Conservation (phyloP, 768 basidiomycete species). For the Tremella yokohamensis region DNA sequence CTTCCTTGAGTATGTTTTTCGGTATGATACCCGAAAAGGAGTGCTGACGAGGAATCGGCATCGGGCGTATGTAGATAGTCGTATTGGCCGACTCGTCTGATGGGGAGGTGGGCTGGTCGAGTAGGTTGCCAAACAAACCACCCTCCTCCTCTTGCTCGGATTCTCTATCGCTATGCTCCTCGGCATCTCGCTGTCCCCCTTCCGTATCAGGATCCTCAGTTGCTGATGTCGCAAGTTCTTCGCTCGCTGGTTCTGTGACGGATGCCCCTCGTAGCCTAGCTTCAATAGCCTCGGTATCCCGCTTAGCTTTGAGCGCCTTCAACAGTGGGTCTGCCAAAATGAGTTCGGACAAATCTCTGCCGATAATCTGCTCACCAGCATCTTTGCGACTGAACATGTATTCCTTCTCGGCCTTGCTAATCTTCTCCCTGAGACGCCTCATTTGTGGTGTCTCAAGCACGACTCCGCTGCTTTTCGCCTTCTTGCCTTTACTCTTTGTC, state of each 20-base stretch:
- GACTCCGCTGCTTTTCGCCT: slow-evolving; percentile 28
- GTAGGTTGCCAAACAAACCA: slow-evolving; percentile 68
- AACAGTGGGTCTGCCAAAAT: slow-evolving; percentile 28
- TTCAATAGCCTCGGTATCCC: slow-evolving; percentile 34
- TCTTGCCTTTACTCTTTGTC: slow-evolving; percentile 27
- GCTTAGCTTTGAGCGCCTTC: slow-evolving; percentile 27
- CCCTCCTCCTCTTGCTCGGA: slow-evolving; percentile 43
- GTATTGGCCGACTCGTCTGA: slow-evolving; percentile 53
- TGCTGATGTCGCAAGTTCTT: not conserved
- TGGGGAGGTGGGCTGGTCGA: slow-evolving; percentile 56
- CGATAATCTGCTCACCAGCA: slow-evolving; percentile 34
- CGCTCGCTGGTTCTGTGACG: not conserved
- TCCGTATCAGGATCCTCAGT: not conserved
- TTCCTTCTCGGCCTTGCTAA: slow-evolving; percentile 44
- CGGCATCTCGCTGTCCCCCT: slow-evolving; percentile 1
- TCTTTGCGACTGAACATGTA: slow-evolving; percentile 50
- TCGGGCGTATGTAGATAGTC: slow-evolving; percentile 59
- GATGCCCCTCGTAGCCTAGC: slow-evolving; percentile 23
- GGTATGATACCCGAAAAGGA: slow-evolving; percentile 68
- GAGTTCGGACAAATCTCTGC: not conserved
- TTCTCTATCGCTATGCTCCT: slow-evolving; percentile 8
- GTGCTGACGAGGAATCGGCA: slow-evolving; percentile 78
- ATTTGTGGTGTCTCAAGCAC: slow-evolving; percentile 41
- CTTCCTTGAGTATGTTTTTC: slow-evolving; percentile 65
- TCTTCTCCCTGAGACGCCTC: slow-evolving; percentile 32